phyloP scores from a whole-genome alignment of 2,329 filamentous ascomycete species.

The Fusarium brevicatenulatum region DNA sequence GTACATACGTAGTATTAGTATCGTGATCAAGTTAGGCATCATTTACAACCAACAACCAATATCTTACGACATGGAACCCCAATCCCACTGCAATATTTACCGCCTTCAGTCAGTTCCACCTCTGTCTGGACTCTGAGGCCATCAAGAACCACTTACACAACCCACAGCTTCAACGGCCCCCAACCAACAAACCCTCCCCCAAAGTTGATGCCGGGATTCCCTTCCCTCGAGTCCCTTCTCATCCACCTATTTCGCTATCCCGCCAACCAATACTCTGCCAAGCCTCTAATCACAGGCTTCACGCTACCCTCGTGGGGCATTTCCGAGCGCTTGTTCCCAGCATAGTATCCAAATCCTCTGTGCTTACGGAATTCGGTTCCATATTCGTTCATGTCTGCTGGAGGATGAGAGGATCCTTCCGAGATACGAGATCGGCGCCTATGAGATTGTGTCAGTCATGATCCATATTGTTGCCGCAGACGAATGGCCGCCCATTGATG shows the following conservation, averaged over 20 bases:
- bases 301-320: not conserved
- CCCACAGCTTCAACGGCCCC: not conserved
- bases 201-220: not conserved
- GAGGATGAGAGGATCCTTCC: constrained; percentile 1
- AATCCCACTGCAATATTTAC: not conserved
- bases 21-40: not conserved
- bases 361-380: not conserved
- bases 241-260: not conserved
- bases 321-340: constrained; percentile 3
- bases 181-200: not conserved
- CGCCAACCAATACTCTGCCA: constrained; percentile 9
- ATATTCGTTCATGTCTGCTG: constrained; percentile 9
- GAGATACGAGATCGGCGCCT: constrained; percentile 7
- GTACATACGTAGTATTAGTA: not conserved
- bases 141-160: constrained; percentile 1
- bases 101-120: not conserved
- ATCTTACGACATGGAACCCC: not conserved
- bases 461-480: not conserved
- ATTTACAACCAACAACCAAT: not conserved
- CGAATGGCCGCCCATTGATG: not conserved
- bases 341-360: not conserved
- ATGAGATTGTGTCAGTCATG: not conserved
- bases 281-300: constrained; percentile 8
- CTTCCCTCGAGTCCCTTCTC: not conserved
- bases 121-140: not conserved